These are phyloP conservation scores for Zelonia costaricensis DNA, from an alignment of 208 protist genomes.

Conservation along the genomic window DNA sequence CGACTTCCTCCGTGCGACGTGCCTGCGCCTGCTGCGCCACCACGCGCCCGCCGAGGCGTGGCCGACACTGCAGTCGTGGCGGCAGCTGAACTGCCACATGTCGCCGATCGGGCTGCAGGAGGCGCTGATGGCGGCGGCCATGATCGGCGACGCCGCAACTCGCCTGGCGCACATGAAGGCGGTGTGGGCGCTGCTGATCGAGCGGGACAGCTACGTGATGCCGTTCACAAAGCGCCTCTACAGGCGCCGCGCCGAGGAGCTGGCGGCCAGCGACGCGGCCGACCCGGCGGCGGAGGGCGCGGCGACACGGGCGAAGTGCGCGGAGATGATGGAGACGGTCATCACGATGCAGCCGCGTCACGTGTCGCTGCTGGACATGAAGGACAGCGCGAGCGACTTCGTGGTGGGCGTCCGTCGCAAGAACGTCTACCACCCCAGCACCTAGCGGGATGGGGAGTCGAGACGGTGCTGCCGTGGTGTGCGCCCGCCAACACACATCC, in stretches of 20 bases:
- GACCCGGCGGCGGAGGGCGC: neutral
- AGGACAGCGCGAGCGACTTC: conserved; percentile 87
- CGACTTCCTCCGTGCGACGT: conserved; percentile 83
- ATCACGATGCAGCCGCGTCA: conserved; percentile 69
- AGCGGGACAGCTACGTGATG: conserved; percentile 85
- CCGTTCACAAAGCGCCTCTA: conserved; percentile 79
- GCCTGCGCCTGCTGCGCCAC: conserved; percentile 77
- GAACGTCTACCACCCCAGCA: conserved; percentile 64
- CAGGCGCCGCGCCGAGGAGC: conserved; percentile 37
- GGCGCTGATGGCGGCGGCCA: conserved; percentile 68
- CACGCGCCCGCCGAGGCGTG: conserved; percentile 59
- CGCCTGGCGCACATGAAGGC: conserved; percentile 37
- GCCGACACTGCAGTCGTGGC: conserved; percentile 47
- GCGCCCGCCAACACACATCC: too few species aligned
- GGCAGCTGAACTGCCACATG: conserved; percentile 18
- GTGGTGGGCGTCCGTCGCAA: conserved; percentile 72
- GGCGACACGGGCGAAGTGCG: conserved; percentile 19
- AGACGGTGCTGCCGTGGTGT: too few species aligned
- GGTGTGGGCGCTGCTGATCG: conserved; percentile 56
- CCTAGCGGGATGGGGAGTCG: too few species aligned
- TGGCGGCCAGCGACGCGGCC: conserved; percentile 12
- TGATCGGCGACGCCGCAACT: conserved; percentile 26
- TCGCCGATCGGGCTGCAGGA: conserved; percentile 89
- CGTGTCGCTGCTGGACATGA: conserved; percentile 81
- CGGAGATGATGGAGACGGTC: conserved; percentile 40